Evolutionary conservation across 2,329 filamentous ascomycete genomes (phyloP), one percentile per base, ranked within the genome.

Genomic region (Aspergillus sp.): DNA sequence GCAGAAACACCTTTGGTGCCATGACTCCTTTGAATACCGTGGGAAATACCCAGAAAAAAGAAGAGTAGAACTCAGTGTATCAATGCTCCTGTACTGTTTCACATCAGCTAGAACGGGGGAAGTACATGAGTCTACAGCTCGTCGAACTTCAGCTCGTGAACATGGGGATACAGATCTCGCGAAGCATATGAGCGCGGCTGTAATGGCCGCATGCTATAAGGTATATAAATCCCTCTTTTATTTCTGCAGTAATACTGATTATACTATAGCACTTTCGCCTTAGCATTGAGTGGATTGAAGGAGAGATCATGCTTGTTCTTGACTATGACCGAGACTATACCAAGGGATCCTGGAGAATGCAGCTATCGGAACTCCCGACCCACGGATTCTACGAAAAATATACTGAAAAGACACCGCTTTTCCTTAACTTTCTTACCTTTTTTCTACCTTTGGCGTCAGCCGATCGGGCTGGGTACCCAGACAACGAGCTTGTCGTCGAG

Each of bases 321-420:
- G 3, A 64, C 49, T 69, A 68, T 54, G 10, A 53, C 27, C 53
- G 60, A 27, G 25, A 61, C 39, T 66, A 54, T 52, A 47, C 64
- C 2, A 68, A 68, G 52, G 59, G 58, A 8, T 60, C 61, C 50
- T 63, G 27, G 58, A 59, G 55, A 50, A 64, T 54, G 38, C 63
- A 51, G 39, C 52, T 61, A 59, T 65, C 23, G 55, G 41, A 65
- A 55, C 61, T 61, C 30, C 66, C 58, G 23, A 38, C 61, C 8
- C 54, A 68, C 38, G 57, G 51, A 21, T 66, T 68, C 53, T 68
- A 66, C 50, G 54, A 66, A 50, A 36, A 62, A 11, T 66, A 68
- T 39, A 60, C 19, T 4, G 58, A 66, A 44, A 48, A 65, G 15
- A 21, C 61, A 0, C 61, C 60, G 11, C 60, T 66, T 30, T 64